Base-by-base conservation (phyloP, 495 filamentous ascomycete species). In the Neurospora sp. region DNA sequence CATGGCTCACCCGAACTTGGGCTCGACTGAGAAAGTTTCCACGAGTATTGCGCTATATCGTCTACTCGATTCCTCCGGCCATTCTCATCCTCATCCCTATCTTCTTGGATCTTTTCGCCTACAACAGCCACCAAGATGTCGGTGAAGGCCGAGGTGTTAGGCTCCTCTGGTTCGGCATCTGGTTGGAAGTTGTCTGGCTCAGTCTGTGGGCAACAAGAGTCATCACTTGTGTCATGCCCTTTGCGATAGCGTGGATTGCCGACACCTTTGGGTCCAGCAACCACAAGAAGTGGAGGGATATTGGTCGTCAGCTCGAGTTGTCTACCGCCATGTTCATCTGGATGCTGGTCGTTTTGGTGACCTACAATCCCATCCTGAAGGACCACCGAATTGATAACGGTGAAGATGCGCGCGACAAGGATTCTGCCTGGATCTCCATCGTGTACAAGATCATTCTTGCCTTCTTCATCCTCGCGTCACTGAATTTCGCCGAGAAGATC, bases 181-280 rank as follows among this genome's bases (percentile, higher is more conserved):
- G 95, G 95, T 85, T 98, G 68, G 92, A 97, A 79, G 91, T 97
- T 35, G 88, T 98, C 59, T 98, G 95, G 95, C 83, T 97, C 53
- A 93, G 93, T 3, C 84, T 98, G 0, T 98, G 96, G 96, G 91
- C 89, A 37, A 90, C 90, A 0, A 79, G 92, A 82, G 91, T 98
- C 70, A 81, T 93, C 10, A 89, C 92, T 6, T 92, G 94, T 77
- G 85, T 87, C 59, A 83, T 98, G 68, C 95, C 96, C 4, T 86
- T 82, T 48, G 78, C 87, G 0, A 85, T 96, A 31, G 87, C 89
- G 10, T 73, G 92, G 5, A 71, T 93, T 37, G 88, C 93, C 35
- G 93, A 91, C 78, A 83, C 94, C 2, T 90, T 94, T 75, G 96
- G 92, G 40, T 94, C 97, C 73, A 96, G 93, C 76, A 84, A 84